phyloP scores from a whole-genome alignment of 768 basidiomycete genomes.

The Leccinum broughii region DNA sequence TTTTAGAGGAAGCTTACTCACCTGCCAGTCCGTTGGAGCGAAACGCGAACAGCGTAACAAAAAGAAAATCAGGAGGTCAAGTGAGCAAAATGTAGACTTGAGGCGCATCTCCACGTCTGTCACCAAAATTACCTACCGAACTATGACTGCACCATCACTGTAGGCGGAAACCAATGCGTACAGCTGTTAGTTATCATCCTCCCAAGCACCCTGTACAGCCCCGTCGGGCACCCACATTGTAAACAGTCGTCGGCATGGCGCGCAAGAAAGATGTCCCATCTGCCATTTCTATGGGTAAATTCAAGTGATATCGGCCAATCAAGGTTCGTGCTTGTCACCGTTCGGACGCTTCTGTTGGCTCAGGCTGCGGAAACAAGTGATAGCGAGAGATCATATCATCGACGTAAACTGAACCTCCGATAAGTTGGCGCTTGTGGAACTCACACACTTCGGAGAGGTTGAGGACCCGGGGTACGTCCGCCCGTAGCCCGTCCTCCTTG shows the following conservation, averaged over 20 bases:
- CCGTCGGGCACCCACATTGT: background rate
- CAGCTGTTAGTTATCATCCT: background rate
- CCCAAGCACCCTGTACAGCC: background rate
- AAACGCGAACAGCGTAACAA: background rate
- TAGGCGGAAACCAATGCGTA: background rate
- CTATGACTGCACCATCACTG: background rate
- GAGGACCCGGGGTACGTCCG: background rate
- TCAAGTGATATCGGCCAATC: background rate
- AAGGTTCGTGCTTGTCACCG: background rate
- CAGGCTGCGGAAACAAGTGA: background rate
- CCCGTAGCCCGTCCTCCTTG: background rate
- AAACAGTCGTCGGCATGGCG: background rate
- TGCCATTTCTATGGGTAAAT: background rate
- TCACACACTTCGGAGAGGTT: background rate
- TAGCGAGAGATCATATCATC: background rate
- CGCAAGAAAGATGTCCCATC: background rate
- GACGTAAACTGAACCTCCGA: background rate
- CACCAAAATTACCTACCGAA: background rate
- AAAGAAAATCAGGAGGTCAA: background rate
- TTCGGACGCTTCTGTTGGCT: background rate
- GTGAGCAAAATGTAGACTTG: background rate
- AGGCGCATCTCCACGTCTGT: background rate
- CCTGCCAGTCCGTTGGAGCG: background rate
- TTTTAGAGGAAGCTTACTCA: constrained; percentile 1
- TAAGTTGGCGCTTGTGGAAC: background rate